These are phyloP conservation scores for Xylaria sp. DNA, from an alignment of 2,329 filamentous ascomycete genomes.

Conservation along the genomic window DNA sequence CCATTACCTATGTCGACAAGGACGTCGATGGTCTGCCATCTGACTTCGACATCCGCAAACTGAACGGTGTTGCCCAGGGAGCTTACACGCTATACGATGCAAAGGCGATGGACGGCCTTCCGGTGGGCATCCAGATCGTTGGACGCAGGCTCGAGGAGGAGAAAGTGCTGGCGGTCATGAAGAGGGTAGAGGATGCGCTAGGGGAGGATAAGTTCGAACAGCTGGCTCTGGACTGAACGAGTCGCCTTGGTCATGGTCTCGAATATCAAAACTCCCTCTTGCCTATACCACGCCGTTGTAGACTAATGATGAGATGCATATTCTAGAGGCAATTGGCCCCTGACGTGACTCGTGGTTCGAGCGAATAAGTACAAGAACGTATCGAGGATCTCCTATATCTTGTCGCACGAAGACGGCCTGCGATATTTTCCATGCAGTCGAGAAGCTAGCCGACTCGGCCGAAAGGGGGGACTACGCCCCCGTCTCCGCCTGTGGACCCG, in stretches of 20 bases:
- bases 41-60: slow-evolving; percentile 53
- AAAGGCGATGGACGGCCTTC: slow-evolving; percentile 76
- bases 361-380: background rate
- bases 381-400: background rate
- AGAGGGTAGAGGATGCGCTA: slow-evolving; percentile 68
- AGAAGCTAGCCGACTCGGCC: too few species aligned
- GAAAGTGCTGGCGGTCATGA: slow-evolving; percentile 78
- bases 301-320: background rate
- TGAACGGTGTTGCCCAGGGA: slow-evolving; percentile 75
- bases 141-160: slow-evolving; percentile 78
- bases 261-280: background rate
- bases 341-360: background rate
- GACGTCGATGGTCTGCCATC: slow-evolving; percentile 59
- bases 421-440: too few species aligned
- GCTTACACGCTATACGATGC: slow-evolving; percentile 86
- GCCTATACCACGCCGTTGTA: background rate
- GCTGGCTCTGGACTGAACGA: slow-evolving; percentile 42
- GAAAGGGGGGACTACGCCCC: too few species aligned
- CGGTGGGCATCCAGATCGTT: slow-evolving; percentile 79
- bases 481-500: too few species aligned
- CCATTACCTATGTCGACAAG: slow-evolving; percentile 78
- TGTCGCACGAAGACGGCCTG: too few species aligned
- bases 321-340: background rate
- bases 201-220: slow-evolving; percentile 50
- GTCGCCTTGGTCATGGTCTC: too few species aligned